phyloP scores from a whole-genome alignment of 352 stramenopile genomes.

The Phytophthora syringae region DNA sequence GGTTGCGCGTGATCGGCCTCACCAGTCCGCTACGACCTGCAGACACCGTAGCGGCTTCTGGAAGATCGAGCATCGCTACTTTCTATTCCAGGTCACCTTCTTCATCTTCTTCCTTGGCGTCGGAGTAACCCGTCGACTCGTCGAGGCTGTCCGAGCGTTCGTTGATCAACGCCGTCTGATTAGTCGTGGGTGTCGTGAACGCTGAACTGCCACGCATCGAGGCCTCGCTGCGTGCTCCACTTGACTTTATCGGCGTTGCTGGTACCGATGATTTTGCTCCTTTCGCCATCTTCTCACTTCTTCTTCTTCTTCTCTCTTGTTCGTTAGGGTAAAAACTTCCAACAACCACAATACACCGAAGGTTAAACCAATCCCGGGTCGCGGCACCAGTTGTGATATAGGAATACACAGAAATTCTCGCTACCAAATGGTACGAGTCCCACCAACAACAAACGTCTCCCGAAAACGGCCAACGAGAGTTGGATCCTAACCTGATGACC shows the following conservation, averaged over 20 bases:
- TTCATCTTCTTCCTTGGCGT: constrained; percentile 7
- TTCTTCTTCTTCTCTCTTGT: constrained; percentile 1
- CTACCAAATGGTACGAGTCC: too few relatives aligned
- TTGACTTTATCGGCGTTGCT: constrained; percentile 6
- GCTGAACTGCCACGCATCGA: neutral
- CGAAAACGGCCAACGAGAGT: too few relatives aligned
- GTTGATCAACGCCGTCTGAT: neutral
- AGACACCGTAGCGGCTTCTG: constrained; percentile 1
- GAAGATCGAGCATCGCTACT: neutral
- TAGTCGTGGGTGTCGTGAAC: neutral
- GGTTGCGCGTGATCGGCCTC: too few relatives aligned
- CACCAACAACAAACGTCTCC: too few relatives aligned
- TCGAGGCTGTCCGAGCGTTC: too few relatives aligned
- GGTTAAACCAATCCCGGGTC: too few relatives aligned
- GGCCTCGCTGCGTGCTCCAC: neutral
- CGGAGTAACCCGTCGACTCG: neutral
- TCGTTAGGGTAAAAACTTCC: neutral
- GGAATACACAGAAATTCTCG: too few relatives aligned
- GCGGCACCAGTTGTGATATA: too few relatives aligned
- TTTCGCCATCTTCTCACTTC: constrained; percentile 10
- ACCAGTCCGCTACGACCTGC: neutral
- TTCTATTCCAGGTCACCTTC: constrained; percentile 2
- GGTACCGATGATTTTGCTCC: constrained; percentile 6
- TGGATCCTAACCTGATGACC: too few relatives aligned
- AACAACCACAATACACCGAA: neutral